Conservation (phyloP, 2,329 filamentous ascomycete species). For the Verticillium tricorpus region DNA sequence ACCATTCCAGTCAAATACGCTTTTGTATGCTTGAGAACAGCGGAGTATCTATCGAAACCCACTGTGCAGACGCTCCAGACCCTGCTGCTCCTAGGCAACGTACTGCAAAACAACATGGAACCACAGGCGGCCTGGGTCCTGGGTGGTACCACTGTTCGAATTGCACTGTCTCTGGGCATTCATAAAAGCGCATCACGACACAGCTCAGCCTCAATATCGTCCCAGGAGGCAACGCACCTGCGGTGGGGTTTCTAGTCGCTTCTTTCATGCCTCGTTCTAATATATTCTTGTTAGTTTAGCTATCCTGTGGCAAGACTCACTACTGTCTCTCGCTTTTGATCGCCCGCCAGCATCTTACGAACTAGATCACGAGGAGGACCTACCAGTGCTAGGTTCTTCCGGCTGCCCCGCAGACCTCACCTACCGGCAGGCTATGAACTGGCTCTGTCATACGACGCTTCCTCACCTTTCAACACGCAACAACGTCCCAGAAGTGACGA, state of each 20-base stretch:
- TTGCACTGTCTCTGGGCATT: conserved; percentile 6
- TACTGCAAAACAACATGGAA: conserved; percentile 10
- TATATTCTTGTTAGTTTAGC: background rate
- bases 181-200: background rate
- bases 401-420: background rate
- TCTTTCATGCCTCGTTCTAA: too few relatives aligned
- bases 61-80: background rate
- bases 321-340: conserved; percentile 7
- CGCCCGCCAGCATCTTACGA: conserved; percentile 9
- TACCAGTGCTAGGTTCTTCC: background rate
- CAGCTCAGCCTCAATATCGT: background rate
- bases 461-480: conserved; percentile 1
- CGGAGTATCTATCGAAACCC: background rate
- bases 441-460: conserved; percentile 7
- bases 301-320: conserved; percentile 6
- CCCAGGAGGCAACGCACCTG: background rate
- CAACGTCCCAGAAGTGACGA: background rate
- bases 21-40: background rate
- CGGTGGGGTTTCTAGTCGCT: background rate
- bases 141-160: conserved; percentile 6
- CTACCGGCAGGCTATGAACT: conserved; percentile 8
- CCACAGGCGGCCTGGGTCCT: conserved; percentile 11
- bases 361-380: conserved; percentile 4
- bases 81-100: conserved; percentile 4
- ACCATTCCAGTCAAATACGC: background rate